These are phyloP conservation scores for Xanthoceras sorbifolium DNA, from an alignment of 345 rosid species.

Conservation along the genomic window DNA sequence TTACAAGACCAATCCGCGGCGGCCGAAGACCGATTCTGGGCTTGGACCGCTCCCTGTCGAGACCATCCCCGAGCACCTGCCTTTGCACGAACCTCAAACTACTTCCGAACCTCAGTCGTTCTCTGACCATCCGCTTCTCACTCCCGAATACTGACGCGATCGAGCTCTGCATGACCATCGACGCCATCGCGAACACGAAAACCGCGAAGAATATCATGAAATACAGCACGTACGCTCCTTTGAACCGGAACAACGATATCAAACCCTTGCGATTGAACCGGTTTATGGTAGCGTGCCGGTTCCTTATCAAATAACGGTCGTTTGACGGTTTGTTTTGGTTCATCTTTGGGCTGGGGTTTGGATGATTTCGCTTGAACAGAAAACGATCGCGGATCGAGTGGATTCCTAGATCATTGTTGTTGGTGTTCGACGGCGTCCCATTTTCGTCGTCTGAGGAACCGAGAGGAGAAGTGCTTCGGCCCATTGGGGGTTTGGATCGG, in stretches of 20 bases:
- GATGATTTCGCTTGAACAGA: slow-evolving; percentile 55
- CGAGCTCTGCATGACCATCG: slow-evolving; percentile 79
- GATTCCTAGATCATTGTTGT: slow-evolving; percentile 31
- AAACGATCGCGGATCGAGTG: slow-evolving; percentile 68
- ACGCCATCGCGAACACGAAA: slow-evolving; percentile 71
- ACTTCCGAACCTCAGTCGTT: slow-evolving; percentile 58
- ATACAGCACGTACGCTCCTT: slow-evolving; percentile 69
- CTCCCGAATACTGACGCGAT: slow-evolving; percentile 47
- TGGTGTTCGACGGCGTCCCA: slow-evolving; percentile 20
- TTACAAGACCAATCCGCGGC: slow-evolving; percentile 84
- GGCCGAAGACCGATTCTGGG: slow-evolving; percentile 75
- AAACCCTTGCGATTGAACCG: slow-evolving; percentile 64
- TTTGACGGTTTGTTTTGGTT: slow-evolving; percentile 40
- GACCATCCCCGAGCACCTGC: slow-evolving; percentile 46
- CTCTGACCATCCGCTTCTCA: slow-evolving; percentile 41
- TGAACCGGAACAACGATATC: slow-evolving; percentile 47
- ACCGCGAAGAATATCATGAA: slow-evolving; percentile 56
- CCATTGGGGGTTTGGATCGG: slow-evolving; percentile 39
- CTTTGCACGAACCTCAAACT: slow-evolving; percentile 62
- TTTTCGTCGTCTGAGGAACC: slow-evolving; percentile 44
- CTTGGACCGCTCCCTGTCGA: slow-evolving; percentile 49
- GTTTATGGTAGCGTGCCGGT: slow-evolving; percentile 32
- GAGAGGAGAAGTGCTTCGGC: slow-evolving; percentile 41
- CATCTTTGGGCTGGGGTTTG: slow-evolving; percentile 32
- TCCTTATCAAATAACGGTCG: slow-evolving; percentile 50